Conservation (phyloP, 2,329 filamentous ascomycete species). For the Pestalotiopsis sp. region DNA sequence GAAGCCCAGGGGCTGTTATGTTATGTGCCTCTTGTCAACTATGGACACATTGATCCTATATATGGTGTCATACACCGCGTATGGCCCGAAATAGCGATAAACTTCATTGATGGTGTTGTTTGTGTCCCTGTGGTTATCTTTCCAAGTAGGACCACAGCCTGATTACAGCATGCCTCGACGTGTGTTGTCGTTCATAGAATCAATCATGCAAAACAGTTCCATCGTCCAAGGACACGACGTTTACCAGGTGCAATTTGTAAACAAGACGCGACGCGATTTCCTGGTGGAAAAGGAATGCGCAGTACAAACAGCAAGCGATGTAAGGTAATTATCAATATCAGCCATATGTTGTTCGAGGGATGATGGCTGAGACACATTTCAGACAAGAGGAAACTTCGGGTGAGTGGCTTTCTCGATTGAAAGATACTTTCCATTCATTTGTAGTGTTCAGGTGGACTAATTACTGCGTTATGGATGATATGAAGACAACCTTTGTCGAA, state of each 20-base stretch:
- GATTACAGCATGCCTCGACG: not conserved
- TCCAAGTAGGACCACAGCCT: not conserved
- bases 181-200: no score
- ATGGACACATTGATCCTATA: not conserved
- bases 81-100: not conserved
- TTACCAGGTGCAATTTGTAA: no score
- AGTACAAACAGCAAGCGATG: not conserved
- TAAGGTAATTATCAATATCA: not conserved
- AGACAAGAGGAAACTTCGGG: not conserved
- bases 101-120: not conserved
- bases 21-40: not conserved
- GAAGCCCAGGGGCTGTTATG: not conserved
- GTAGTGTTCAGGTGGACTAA: not conserved
- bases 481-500: not conserved
- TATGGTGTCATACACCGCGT: not conserved
- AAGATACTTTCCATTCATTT: not conserved
- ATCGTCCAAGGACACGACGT: no score
- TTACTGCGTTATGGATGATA: not conserved
- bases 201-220: no score
- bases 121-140: not conserved
- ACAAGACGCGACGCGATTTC: not conserved
- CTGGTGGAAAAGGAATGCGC: not conserved
- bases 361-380: constrained; percentile 4
- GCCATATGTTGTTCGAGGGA: not conserved
- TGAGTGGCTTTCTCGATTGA: not conserved